phyloP scores from a whole-genome alignment of 176 grass and related monocot genomes.

The Canna indica region DNA sequence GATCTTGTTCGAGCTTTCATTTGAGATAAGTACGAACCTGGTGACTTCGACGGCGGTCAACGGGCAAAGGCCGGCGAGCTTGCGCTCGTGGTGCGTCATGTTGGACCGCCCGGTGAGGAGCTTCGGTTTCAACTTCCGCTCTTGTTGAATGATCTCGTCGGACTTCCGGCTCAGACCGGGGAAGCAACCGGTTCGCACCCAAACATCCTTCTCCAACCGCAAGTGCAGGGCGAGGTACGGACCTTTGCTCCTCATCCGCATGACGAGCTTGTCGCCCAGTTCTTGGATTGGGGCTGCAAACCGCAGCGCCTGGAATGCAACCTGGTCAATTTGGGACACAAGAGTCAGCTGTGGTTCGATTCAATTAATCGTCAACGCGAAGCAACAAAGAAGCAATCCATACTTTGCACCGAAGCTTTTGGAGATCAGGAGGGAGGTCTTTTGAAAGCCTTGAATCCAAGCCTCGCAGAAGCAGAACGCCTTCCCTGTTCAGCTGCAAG shows the following conservation, averaged over 20 bases:
- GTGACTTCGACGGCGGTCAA: slow-evolving; percentile 33
- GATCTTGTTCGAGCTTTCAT: neutral
- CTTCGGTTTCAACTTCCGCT: slow-evolving; percentile 33
- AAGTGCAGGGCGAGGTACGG: slow-evolving; percentile 44
- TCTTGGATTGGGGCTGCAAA: slow-evolving; percentile 27
- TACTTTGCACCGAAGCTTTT: slow-evolving; percentile 26
- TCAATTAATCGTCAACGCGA: neutral
- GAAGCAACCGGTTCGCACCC: slow-evolving; percentile 42
- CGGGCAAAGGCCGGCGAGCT: slow-evolving; percentile 42
- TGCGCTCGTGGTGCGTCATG: slow-evolving; percentile 40
- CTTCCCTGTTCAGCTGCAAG: slow-evolving; percentile 44
- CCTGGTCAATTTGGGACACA: slow-evolving; percentile 12
- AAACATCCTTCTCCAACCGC: slow-evolving; percentile 46
- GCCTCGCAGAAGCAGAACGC: slow-evolving; percentile 38
- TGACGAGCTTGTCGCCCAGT: slow-evolving; percentile 28
- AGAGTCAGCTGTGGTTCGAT: neutral
- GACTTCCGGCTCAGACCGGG: slow-evolving; percentile 22
- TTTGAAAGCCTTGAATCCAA: slow-evolving; percentile 28
- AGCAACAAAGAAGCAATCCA: neutral
- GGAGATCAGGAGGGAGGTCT: slow-evolving; percentile 16
- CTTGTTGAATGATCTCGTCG: slow-evolving; percentile 28
- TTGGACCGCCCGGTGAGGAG: slow-evolving; percentile 45
- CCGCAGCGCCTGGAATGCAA: slow-evolving; percentile 37
- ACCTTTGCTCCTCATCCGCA: slow-evolving; percentile 33
- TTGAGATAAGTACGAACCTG: neutral